Base-by-base conservation (phyloP, 148 eudicot species). In the Salicornia ramosissima region DNA sequence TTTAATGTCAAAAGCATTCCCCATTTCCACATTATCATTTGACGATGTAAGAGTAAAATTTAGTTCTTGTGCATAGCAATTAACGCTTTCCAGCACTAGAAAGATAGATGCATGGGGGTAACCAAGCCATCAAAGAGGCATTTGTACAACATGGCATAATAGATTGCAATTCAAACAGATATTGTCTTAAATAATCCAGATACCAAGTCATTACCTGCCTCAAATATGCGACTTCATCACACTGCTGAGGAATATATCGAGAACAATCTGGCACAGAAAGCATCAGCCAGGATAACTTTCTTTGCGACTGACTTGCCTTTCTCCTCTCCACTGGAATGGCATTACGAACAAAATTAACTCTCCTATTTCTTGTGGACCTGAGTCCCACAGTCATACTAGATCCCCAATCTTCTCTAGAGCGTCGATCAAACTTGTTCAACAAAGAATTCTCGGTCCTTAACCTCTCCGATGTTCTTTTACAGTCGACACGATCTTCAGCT, bases 221-320 rank as follows among this genome's bases (percentile, higher is more conserved):
- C 75, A 94, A 74, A 68, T 94, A 94, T 21, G 82, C 99, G 75
- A 94, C 97, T 67, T 88, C 90, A 79, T 94, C 99, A 30, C 96
- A 89, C 56, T 67, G 69, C 77, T 94, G 99, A 43, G 99, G 99
- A 74, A 94, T 88, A 77, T 88, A 94, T 46, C 99, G 86, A 28
- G 89, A 86, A 60, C 87, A 86, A 72, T 91, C 97, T 28, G 85
- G 91, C 22, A 73, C 36, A 45, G 90, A 81, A 79, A 90, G 80
- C 95, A 94, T 74, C 78, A 94, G 80, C 99, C 99, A 94, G 16
- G 97, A 90, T 74, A 79, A 29, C 61, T 82, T 87, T 72, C 72
- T 86, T 72, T 70, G 87, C 36, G 87, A 72, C 64, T 89, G 92
- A 68, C 80, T 64, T 53, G 80, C 72, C 80, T 82, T 90, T 78